A percentile compares a stretch with the other conserved stretches of the same genome.
Conservation (phyloP, 129 eudicot genomes). For the Artemisia tridentata region DNA sequence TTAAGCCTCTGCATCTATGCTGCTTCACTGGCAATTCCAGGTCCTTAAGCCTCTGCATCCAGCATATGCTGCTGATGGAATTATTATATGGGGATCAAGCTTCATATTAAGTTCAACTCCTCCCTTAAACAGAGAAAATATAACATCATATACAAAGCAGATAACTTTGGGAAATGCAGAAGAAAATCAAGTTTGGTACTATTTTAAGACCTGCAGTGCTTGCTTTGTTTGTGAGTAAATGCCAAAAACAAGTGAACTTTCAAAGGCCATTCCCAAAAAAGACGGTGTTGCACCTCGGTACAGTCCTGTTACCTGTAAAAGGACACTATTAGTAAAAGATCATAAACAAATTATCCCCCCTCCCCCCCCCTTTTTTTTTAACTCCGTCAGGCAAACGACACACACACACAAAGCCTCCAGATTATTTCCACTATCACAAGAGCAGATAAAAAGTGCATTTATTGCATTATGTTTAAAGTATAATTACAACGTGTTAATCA, state of each 20-base stretch:
- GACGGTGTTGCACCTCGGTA: conserved; percentile 95
- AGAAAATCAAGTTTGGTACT: conserved; percentile 11
- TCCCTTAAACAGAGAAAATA: conserved; percentile 38
- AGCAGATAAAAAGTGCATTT: no score
- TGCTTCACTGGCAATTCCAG: no score
- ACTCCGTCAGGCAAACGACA: background rate
- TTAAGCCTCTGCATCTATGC: no score
- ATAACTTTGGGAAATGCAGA: conserved; percentile 11
- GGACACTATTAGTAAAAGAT: background rate
- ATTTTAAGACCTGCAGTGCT: conserved; percentile 62
- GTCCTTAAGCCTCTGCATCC: no score
- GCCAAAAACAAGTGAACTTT: conserved; percentile 90
- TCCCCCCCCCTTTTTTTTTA: no score
- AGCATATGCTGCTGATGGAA: conserved; percentile 81
- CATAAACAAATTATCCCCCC: background rate
- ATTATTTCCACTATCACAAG: no score
- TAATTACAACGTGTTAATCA: no score
- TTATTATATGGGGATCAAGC: conserved; percentile 54
- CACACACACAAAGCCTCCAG: background rate
- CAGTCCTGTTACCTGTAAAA: conserved; percentile 81
- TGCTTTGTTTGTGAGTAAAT: conserved; percentile 91
- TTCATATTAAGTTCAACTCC: conserved; percentile 51
- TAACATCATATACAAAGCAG: background rate
- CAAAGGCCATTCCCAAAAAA: conserved; percentile 86
- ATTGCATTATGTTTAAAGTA: no score